Conservation (phyloP, 495 filamentous ascomycete species). For the Penicillium pulvis region DNA sequence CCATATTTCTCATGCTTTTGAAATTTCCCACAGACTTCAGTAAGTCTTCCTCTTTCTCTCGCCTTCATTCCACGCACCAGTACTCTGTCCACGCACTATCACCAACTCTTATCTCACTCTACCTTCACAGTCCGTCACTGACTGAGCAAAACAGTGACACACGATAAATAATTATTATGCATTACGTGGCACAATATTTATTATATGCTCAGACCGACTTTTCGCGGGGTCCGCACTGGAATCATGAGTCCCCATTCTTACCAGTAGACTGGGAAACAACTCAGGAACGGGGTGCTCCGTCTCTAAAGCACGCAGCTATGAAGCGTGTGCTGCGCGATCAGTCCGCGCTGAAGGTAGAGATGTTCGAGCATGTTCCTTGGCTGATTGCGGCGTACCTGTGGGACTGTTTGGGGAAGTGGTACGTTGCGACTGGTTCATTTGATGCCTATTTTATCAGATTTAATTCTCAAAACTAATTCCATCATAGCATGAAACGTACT, state of each 20-base stretch:
- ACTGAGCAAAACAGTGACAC: neutral
- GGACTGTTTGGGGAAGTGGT: slow-evolving; percentile 39
- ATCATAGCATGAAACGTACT: slow-evolving; percentile 38
- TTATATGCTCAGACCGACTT: slow-evolving; percentile 1
- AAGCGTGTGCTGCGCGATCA: neutral
- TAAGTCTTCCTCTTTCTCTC: neutral
- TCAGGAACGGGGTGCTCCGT: neutral
- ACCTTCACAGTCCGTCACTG: neutral
- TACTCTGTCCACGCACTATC: neutral
- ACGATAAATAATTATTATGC: neutral
- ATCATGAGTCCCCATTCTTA: slow-evolving; percentile 8
- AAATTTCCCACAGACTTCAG: neutral
- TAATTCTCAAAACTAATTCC: neutral
- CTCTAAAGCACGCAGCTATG: neutral
- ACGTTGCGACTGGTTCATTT: slow-evolving; percentile 2
- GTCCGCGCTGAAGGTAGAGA: neutral
- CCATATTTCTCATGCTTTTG: no score
- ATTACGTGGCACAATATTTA: neutral
- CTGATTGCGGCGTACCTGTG: slow-evolving; percentile 41
- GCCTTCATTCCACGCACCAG: neutral
- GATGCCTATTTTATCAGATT: neutral
- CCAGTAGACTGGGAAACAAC: neutral
- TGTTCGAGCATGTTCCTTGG: slow-evolving; percentile 37
- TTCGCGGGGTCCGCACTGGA: slow-evolving; percentile 2
- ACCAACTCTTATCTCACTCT: neutral